Conservation (phyloP, 2,329 filamentous ascomycete species). For the Fusarium sp. region DNA sequence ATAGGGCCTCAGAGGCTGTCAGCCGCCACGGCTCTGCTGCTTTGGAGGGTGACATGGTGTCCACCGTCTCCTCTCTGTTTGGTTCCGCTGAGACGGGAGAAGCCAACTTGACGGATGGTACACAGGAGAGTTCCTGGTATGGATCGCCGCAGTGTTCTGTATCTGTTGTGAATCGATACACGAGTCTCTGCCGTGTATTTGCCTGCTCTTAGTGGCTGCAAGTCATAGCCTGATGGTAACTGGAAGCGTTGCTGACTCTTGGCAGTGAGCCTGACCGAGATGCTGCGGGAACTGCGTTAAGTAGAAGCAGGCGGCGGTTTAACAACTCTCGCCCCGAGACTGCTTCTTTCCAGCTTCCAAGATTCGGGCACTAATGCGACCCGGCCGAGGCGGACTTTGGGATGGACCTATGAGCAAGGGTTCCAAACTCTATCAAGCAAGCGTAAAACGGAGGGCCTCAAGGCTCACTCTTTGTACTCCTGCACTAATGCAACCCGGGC, state of each 20-base stretch:
- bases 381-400: not conserved
- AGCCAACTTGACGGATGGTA: not conserved
- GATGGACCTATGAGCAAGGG: not conserved
- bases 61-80: not conserved
- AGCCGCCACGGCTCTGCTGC: conserved; percentile 37
- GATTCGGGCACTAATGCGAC: conserved; percentile 28
- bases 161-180: not conserved
- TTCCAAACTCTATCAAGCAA: not conserved
- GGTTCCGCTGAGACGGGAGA: not conserved
- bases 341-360: not conserved
- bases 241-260: not conserved
- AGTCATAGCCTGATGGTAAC: not conserved
- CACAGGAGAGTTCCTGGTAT: not conserved
- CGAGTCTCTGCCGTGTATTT: not conserved
- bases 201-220: not conserved
- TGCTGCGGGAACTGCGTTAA: not conserved
- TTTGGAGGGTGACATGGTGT: conserved; percentile 26
- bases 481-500: conserved; percentile 32
- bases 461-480: not conserved
- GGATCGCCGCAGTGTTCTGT: not conserved
- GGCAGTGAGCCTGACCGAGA: not conserved
- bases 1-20: conserved; percentile 55
- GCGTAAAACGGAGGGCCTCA: not conserved
- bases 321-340: not conserved
- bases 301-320: not conserved